Evolutionary conservation across 176 grass and related monocot species (phyloP), one percentile per base, ranked within the genome.

Genomic region (Triticum dicoccoides): DNA sequence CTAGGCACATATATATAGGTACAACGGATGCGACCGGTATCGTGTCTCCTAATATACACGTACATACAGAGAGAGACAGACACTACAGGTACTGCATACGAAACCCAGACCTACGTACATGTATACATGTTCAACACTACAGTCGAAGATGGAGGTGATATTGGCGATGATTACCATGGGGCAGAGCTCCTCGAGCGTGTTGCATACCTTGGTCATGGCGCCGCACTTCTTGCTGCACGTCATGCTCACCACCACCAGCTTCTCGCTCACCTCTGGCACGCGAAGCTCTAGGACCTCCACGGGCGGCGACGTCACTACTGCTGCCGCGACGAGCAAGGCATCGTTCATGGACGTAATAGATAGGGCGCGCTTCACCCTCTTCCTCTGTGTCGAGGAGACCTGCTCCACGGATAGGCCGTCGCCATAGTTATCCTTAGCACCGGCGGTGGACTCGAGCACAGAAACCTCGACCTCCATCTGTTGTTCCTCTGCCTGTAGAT

Each of bases 131-230:
- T n/a, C n/a, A n/a, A n/a, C n/a, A n/a, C 38, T 39, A 6, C 8
- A 39, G 38, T 45, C 91, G 1, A 89, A 88, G 58, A 93, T 86
- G 12, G 89, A 82, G 21, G 89, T 91, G 87, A 98, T 74, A 81
- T 62, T 98, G 42, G 91, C 86, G 3, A 93, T 91, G 86, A 98
- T 90, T 38, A 93, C 75, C 18, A 84, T 80, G 82, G 95, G 90
- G 20, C 75, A 71, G 47, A 98, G 93, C 12, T 88, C 93, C 80
- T 93, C 94, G 1, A 99, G 81, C 15, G 86, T 69, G 42, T 85
- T 77, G 65, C 92, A 96, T 23, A 99, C 80, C 47, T 80, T 87
- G 20, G 82, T 82, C 89, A 96, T 92, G 79, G 94, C 62, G 82
- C 91, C 88, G 8, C 78, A 73, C 23, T 87, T 87, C 84, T 96